These are phyloP conservation scores for Trifolium fragiferum DNA, from an alignment of 306 rosid species.

Conservation along the genomic window DNA sequence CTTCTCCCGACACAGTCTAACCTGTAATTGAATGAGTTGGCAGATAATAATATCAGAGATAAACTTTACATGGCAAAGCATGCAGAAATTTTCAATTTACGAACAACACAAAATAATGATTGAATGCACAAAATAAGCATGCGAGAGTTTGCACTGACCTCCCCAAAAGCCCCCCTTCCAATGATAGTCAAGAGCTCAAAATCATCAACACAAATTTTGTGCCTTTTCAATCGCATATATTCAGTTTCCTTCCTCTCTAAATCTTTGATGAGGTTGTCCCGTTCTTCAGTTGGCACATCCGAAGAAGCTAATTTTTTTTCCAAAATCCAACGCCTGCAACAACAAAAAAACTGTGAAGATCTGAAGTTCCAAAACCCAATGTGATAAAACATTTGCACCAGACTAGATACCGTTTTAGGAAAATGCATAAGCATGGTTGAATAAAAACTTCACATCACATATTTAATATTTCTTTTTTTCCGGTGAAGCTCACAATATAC, in stretches of 20 bases:
- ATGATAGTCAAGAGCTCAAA: conserved; percentile 95
- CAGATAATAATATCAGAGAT: conserved; percentile 38
- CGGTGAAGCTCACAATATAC: conserved; percentile 30
- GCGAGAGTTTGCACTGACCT: conserved; percentile 65
- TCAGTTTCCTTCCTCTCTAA: conserved; percentile 97
- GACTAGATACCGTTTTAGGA: conserved; percentile 32
- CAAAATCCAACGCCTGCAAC: conserved; percentile 87
- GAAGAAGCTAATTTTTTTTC: conserved; percentile 90
- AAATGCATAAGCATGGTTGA: conserved; percentile 27
- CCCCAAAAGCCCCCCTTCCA: conserved; percentile 99
- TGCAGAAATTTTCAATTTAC: conserved; percentile 30
- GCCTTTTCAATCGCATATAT: conserved; percentile 93
- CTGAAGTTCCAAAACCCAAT: conserved; percentile 42
- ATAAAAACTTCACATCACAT: not conserved
- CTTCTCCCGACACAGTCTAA: conserved; percentile 96
- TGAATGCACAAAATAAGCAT: conserved; percentile 21
- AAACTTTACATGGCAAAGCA: conserved; percentile 19
- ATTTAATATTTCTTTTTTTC: not conserved
- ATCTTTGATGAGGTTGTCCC: conserved; percentile 85
- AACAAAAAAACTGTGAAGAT: conserved; percentile 37
- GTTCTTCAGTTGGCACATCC: conserved; percentile 91
- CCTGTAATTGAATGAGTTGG: conserved; percentile 64
- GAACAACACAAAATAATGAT: conserved; percentile 33
- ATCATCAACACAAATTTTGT: conserved; percentile 92
- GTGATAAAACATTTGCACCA: conserved; percentile 35